Conservation (phyloP, 2,329 filamentous ascomycete species). For the Tricladium varicosporioides region DNA sequence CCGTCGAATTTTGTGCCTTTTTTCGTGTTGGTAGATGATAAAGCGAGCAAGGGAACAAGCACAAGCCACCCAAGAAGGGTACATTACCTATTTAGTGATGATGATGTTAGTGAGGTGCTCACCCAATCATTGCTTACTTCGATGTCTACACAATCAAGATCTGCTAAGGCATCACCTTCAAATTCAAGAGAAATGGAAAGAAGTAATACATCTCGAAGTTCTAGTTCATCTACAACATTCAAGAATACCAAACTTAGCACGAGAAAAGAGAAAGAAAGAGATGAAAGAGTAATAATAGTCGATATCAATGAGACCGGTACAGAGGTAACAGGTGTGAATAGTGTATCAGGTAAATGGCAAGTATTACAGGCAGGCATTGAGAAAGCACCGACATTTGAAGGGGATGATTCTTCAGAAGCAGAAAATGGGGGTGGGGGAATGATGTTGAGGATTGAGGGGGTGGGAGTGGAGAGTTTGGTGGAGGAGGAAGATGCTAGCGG, state of each 20-base stretch:
- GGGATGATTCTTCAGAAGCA: constrained; percentile 38
- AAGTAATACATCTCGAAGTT: neutral
- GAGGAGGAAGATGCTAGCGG: neutral
- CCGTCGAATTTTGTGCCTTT: constrained; percentile 66
- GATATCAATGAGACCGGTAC: constrained; percentile 51
- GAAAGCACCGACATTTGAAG: constrained; percentile 60
- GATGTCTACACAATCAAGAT: too few relatives aligned
- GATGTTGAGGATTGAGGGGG: constrained; percentile 63
- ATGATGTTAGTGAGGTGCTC: constrained; percentile 73
- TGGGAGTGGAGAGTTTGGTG: constrained; percentile 15
- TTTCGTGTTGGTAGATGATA: constrained; percentile 81
- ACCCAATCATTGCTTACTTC: constrained; percentile 40
- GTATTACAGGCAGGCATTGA: constrained; percentile 52
- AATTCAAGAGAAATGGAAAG: neutral
- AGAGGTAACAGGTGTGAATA: constrained; percentile 66
- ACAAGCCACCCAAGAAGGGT: constrained; percentile 76
- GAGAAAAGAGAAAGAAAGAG: constrained; percentile 10
- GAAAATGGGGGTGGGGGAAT: constrained; percentile 34
- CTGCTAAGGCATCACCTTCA: neutral
- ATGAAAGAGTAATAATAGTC: constrained; percentile 49
- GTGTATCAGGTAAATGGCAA: constrained; percentile 73
- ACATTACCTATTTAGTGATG: constrained; percentile 91
- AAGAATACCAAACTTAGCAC: neutral
- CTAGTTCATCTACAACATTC: neutral
- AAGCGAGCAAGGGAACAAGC: constrained; percentile 67